These are phyloP conservation scores for Elaeis guineensis DNA, from an alignment of 176 grass and related monocot genomes.

Conservation along the genomic window DNA sequence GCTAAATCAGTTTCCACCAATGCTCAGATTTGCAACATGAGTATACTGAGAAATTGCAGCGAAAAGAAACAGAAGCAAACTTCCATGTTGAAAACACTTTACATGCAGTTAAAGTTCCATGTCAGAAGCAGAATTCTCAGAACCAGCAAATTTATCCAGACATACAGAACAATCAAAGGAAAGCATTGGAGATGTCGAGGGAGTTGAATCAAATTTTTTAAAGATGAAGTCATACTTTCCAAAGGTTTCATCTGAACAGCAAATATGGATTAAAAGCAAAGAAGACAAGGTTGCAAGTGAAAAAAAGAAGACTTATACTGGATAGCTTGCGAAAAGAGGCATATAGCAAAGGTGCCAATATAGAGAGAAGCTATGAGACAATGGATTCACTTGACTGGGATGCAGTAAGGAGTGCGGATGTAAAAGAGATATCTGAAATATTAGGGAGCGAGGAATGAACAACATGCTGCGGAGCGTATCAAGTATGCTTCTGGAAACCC, in stretches of 20 bases:
- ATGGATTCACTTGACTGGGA: slow-evolving; percentile 75
- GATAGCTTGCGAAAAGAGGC: slow-evolving; percentile 70
- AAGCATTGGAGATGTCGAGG: slow-evolving; percentile 5
- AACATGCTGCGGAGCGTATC: slow-evolving; percentile 83
- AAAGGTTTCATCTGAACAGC: background rate
- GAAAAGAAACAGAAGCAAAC: slow-evolving; percentile 4
- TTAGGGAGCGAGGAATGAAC: slow-evolving; percentile 81
- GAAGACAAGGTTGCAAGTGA: slow-evolving; percentile 25
- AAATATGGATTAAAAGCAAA: slow-evolving; percentile 29
- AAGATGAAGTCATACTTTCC: background rate
- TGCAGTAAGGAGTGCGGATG: slow-evolving; percentile 47
- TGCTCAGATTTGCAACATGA: slow-evolving; percentile 18
- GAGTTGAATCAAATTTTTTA: background rate
- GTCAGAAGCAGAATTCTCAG: slow-evolving; percentile 14
- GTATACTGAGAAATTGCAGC: slow-evolving; percentile 11
- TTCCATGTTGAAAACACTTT: slow-evolving; percentile 13
- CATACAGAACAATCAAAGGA: slow-evolving; percentile 17
- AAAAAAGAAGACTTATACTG: slow-evolving; percentile 50
- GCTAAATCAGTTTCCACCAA: background rate
- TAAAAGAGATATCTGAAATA: slow-evolving; percentile 51
- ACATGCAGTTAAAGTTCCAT: slow-evolving; percentile 9
- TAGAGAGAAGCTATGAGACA: slow-evolving; percentile 33
- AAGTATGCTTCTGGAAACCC: slow-evolving; percentile 30
- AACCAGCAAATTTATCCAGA: slow-evolving; percentile 20
- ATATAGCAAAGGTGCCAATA: slow-evolving; percentile 21